Conservation (phyloP, 2,329 filamentous ascomycete species). For the Penicillium sp. region DNA sequence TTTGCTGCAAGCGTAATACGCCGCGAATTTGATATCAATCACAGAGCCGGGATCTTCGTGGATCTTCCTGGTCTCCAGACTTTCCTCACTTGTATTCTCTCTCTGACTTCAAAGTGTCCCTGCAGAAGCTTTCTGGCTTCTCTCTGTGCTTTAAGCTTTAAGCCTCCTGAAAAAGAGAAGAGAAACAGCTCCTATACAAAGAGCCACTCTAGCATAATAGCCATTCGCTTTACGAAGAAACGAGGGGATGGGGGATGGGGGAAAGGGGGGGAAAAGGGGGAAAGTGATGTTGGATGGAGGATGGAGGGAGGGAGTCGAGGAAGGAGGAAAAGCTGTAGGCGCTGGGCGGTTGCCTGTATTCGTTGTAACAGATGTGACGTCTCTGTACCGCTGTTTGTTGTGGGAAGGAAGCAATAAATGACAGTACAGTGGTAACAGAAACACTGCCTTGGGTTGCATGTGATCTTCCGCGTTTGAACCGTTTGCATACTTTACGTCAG, state of each 20-base stretch:
- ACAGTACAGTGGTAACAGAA: conserved; percentile 4
- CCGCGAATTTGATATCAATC: not conserved
- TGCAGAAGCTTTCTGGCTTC: conserved; percentile 13
- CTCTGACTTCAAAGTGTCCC: conserved; percentile 13
- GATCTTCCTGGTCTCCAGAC: not conserved
- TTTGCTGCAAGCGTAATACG: not conserved
- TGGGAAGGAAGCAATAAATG: conserved; percentile 1
- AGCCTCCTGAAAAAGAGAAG: conserved; percentile 26
- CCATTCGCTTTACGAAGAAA: conserved; percentile 42
- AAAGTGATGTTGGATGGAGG: conserved; percentile 18
- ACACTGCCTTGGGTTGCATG: conserved; percentile 2
- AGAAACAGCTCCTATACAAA: conserved; percentile 35
- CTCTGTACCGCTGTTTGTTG: not conserved
- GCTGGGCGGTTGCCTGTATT: conserved; percentile 15
- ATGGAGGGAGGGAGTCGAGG: conserved; percentile 12
- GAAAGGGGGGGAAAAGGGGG: conserved; percentile 10
- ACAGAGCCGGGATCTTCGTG: not conserved
- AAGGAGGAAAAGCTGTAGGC: conserved; percentile 23
- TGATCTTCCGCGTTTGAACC: conserved; percentile 27
- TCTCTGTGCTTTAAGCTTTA: conserved; percentile 16
- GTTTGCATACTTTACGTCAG: conserved; percentile 26
- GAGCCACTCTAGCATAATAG: conserved; percentile 37
- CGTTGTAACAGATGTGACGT: not conserved
- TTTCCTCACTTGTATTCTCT: conserved; percentile 15
- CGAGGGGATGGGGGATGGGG: conserved; percentile 13